Evolutionary conservation across 1,284 basidiomycete species (phyloP).

Genomic region (Fistulina hepatica): DNA sequence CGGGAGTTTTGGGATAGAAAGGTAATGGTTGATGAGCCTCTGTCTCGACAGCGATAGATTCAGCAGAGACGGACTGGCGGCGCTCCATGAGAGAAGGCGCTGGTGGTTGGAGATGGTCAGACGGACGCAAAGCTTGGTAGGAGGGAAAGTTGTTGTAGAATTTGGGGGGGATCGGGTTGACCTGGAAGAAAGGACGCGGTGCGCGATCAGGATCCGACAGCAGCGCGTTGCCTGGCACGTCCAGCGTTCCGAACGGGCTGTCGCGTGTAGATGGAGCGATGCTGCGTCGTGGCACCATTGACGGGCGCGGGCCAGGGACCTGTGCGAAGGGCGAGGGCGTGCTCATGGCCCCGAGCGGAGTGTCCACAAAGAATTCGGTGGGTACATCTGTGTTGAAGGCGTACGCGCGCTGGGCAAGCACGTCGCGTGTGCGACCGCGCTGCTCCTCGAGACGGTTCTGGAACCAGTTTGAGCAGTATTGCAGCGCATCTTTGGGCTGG

Average conservation of each 20-base stretch:
- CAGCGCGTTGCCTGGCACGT: constrained; percentile 67
- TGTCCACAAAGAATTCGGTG: constrained; percentile 49
- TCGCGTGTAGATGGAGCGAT: constrained; percentile 29
- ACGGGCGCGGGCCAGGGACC: constrained; percentile 37
- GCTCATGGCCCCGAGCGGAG: constrained; percentile 27
- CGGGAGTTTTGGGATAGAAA: constrained; percentile 71
- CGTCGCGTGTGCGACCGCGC: constrained; percentile 57
- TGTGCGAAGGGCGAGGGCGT: constrained; percentile 41
- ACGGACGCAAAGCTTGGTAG: constrained; percentile 36
- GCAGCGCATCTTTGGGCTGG: constrained; percentile 81
- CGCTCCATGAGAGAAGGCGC: constrained; percentile 77
- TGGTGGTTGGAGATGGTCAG: constrained; percentile 55
- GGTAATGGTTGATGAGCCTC: constrained; percentile 39
- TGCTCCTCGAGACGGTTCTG: constrained; percentile 79
- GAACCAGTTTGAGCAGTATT: constrained; percentile 96
- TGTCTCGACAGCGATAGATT: constrained; percentile 69
- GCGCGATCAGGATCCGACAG: constrained; percentile 38
- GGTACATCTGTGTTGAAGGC: constrained; percentile 42
- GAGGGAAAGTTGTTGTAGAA: constrained; percentile 40
- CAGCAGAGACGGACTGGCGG: constrained; percentile 93
- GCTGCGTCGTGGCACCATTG: constrained; percentile 13
- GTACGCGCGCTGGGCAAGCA: constrained; percentile 40
- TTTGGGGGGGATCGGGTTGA: constrained; percentile 41
- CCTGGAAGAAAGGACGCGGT: constrained; percentile 31
- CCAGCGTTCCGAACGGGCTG: constrained; percentile 62